phyloP scores from a whole-genome alignment of 148 eudicot genomes.

The Spergularia marina region DNA sequence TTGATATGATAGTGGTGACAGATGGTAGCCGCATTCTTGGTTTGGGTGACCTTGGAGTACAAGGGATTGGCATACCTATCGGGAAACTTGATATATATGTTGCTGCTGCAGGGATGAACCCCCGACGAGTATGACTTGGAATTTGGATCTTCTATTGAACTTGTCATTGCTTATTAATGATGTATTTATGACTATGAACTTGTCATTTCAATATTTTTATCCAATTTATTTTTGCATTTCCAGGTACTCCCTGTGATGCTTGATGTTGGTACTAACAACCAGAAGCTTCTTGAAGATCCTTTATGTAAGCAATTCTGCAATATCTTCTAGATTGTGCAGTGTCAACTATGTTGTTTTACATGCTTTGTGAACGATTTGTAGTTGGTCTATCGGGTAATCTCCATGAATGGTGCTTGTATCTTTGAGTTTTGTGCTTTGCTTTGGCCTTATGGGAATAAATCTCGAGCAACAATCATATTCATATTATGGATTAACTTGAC shows the following conservation, averaged over 20 bases:
- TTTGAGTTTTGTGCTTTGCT: slow-evolving; percentile 1
- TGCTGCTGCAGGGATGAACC: slow-evolving; percentile 99
- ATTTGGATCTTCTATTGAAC: neutral
- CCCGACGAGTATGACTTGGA: slow-evolving; percentile 61
- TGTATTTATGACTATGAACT: neutral
- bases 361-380: neutral
- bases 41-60: slow-evolving; percentile 97
- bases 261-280: slow-evolving; percentile 96
- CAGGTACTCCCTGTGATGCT: slow-evolving; percentile 97
- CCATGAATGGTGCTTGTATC: neutral
- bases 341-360: neutral
- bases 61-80: slow-evolving; percentile 96
- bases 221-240: slow-evolving; percentile 3
- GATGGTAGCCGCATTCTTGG: slow-evolving; percentile 99
- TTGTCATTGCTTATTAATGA: slow-evolving; percentile 2
- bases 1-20: slow-evolving; percentile 97
- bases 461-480: neutral
- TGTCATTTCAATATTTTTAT: slow-evolving; percentile 3
- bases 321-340: slow-evolving; percentile 3
- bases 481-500: neutral
- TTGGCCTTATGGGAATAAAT: neutral
- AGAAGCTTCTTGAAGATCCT: slow-evolving; percentile 80
- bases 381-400: neutral
- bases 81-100: slow-evolving; percentile 98
- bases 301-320: slow-evolving; percentile 60